Evolutionary conservation across 1,139 yeast genomes (phyloP).

Genomic region (Lodderomyces beijingensis): DNA sequence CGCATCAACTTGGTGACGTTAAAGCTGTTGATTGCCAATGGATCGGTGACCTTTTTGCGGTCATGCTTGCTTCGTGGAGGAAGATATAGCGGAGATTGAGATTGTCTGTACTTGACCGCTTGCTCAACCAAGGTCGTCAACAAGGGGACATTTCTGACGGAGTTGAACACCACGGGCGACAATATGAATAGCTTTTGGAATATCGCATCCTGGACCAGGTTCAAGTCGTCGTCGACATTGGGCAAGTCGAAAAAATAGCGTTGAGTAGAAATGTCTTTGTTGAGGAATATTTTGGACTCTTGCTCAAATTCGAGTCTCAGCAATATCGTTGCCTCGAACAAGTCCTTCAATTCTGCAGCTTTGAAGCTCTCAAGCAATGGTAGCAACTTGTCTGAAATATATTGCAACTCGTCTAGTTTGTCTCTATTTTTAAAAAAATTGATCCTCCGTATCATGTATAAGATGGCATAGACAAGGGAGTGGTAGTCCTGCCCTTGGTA

Average conservation of each 20-base stretch:
- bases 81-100: conserved; percentile 29
- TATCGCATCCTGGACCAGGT: conserved; percentile 5
- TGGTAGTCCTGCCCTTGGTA: conserved; percentile 8
- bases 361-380: conserved; percentile 27
- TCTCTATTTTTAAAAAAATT: conserved; percentile 12
- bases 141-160: conserved; percentile 17
- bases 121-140: conserved; percentile 26
- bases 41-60: background rate
- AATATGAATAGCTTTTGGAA: conserved; percentile 10
- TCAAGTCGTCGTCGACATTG: conserved; percentile 2
- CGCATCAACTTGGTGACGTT: conserved; percentile 19
- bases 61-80: conserved; percentile 25
- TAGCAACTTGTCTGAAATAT: conserved; percentile 23
- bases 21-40: conserved; percentile 4
- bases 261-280: background rate
- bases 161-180: conserved; percentile 7
- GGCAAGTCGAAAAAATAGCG: conserved; percentile 6
- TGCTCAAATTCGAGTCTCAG: conserved; percentile 20
- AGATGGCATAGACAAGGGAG: conserved; percentile 15
- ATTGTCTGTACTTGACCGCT: conserved; percentile 26
- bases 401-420: conserved; percentile 14
- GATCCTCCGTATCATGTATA: conserved; percentile 25
- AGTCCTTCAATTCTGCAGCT: conserved; percentile 5
- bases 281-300: conserved; percentile 25
- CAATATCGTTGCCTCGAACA: conserved; percentile 7